Base-by-base conservation (phyloP, 2,329 filamentous ascomycete species). In the Calonectria fujianensis region DNA sequence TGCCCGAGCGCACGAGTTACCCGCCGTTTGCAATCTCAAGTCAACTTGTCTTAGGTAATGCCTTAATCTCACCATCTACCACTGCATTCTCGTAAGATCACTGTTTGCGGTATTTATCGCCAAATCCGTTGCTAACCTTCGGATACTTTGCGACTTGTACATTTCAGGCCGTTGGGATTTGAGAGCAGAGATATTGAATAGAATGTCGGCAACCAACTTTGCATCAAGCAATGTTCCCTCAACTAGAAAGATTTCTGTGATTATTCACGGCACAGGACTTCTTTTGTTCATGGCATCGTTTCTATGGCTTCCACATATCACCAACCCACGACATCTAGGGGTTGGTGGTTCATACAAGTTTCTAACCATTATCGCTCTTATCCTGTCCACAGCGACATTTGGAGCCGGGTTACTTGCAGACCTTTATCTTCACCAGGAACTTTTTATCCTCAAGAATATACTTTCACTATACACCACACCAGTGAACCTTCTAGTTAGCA, bases 271-370 rank as follows among this genome's bases (percentile, higher is more conserved):
- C 16, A 31, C n/a, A 59, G 69, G 69, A 5, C 61, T 72, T n/a
- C 29, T 61, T 14, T 54, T 57, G 8, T 72, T 72, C 16, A 13
- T 39, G 7, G 48, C 50, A 4, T 66, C 69, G 39, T 57, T 67
- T 27, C 11, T 18, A 20, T 72, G 50, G 69, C 18, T 67, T 7
- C 50, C 59, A 45, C 48, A 61, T 10, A 66, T 67, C n/a, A 66
- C 61, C 24, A 72, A 72, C 20, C 69, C 69, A 27, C 51, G 51
- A n/a, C 69, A 72, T 16, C 4, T 20, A 29, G 69, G 69, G 16
- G 50, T 72, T 37, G 69, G 69, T 9, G 69, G 61, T n/a, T 66
- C 69, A 7, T 72, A 35, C 61, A 45, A 72, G 37, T 72, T 72
- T 20, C 51, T 67, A 3, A 72, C 69, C 2, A 48, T 72, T 18